Conservation (phyloP, 108 stramenopile species). For the Tribonema minus region DNA sequence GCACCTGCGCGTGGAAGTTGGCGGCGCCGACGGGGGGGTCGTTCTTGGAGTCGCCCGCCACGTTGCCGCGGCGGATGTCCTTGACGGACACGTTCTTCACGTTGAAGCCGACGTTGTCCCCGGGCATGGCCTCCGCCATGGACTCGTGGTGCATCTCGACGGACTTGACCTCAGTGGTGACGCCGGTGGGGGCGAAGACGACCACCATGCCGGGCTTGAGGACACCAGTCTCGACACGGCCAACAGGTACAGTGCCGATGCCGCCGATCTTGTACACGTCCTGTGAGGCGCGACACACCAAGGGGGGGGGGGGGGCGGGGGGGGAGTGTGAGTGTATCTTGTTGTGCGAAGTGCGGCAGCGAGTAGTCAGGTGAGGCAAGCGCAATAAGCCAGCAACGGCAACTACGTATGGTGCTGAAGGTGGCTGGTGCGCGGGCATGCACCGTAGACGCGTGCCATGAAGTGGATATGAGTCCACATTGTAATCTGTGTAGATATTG, state of each 20-base stretch:
- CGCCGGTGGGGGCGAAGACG: conserved; percentile 71
- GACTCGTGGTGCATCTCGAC: conserved; percentile 92
- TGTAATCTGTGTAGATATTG: too few relatives aligned
- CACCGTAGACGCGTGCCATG: too few relatives aligned
- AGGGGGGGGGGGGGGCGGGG: too few relatives aligned
- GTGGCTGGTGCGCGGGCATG: too few relatives aligned
- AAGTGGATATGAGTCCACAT: too few relatives aligned
- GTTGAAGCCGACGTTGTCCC: conserved; percentile 94
- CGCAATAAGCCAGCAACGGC: too few relatives aligned
- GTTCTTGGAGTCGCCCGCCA: conserved; percentile 72
- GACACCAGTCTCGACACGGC: conserved; percentile 86
- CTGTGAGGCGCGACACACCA: too few relatives aligned
- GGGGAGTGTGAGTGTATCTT: too few relatives aligned
- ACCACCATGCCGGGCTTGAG: conserved; percentile 83
- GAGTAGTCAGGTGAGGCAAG: too few relatives aligned
- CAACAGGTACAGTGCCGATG: conserved; percentile 87
- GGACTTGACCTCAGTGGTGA: conserved; percentile 75
- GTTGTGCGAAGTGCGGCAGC: too few relatives aligned
- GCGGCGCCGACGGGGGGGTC: conserved; percentile 63
- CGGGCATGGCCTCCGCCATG: conserved; percentile 52
- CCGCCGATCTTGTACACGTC: conserved; percentile 93
- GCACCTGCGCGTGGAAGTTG: neutral
- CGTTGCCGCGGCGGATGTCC: conserved; percentile 80
- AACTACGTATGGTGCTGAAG: too few relatives aligned
- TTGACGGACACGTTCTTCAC: conserved; percentile 80